Conservation (phyloP, 2,329 filamentous ascomycete genomes). For the Aspergillus clavatus region DNA sequence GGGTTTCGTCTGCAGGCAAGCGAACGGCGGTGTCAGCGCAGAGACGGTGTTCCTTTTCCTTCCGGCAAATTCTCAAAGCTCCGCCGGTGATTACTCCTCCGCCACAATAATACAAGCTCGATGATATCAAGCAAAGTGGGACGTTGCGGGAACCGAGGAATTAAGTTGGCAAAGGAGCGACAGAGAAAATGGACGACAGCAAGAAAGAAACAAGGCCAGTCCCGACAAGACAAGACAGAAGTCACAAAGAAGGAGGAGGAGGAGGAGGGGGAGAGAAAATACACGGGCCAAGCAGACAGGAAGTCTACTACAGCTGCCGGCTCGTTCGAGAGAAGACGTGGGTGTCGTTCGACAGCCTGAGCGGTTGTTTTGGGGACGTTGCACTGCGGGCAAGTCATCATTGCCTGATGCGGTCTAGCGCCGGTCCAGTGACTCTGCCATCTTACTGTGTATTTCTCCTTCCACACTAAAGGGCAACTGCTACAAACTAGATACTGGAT, state of each 20-base stretch:
- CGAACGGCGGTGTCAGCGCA: neutral
- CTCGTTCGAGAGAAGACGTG: constrained; percentile 7
- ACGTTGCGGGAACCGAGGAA: constrained; percentile 16
- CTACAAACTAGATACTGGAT: too few species aligned
- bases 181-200: constrained; percentile 3
- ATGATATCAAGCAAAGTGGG: constrained; percentile 13
- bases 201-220: neutral
- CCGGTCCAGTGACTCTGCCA: neutral
- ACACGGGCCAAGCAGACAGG: constrained; percentile 10
- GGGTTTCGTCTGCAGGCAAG: neutral
- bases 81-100: neutral
- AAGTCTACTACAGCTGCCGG: constrained; percentile 9
- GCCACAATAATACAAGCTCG: neutral
- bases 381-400: constrained; percentile 1
- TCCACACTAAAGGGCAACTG: too few species aligned
- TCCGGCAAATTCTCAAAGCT: neutral
- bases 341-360: constrained; percentile 8
- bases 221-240: constrained; percentile 3
- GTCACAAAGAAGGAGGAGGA: neutral
- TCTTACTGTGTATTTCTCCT: neutral
- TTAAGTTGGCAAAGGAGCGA: constrained; percentile 17
- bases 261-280: constrained; percentile 2
- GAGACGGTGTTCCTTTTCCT: too few species aligned
- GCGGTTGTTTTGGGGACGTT: constrained; percentile 1
- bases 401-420: constrained; percentile 14